These are phyloP conservation scores for Marasmius tenuissimus DNA, from an alignment of 1,284 basidiomycete genomes.

Conservation along the genomic window DNA sequence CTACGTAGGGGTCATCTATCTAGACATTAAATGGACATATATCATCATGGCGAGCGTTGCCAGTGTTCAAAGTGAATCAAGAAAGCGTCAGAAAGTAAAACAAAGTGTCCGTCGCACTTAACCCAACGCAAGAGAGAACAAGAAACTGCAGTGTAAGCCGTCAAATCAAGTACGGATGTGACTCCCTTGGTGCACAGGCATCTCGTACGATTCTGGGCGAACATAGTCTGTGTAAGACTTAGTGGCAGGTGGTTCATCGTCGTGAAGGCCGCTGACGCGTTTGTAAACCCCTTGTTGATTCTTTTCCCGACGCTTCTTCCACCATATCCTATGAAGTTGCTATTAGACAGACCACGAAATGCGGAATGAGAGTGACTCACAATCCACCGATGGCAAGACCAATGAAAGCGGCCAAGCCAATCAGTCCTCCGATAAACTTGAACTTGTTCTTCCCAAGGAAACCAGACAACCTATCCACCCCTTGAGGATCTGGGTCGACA, in stretches of 20 bases:
- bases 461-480: slow-evolving; percentile 31
- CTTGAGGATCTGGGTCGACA: slow-evolving; percentile 51
- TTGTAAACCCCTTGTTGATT: slow-evolving; percentile 23
- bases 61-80: too few species aligned
- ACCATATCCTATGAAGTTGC: slow-evolving; percentile 29
- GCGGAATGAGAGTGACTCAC: slow-evolving; percentile 28
- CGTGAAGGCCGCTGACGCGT: slow-evolving; percentile 28
- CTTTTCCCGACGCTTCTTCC: slow-evolving; percentile 32
- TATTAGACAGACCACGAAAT: neutral
- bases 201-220: slow-evolving; percentile 12
- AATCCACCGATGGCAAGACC: slow-evolving; percentile 34
- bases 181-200: slow-evolving; percentile 7
- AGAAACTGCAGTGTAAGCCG: neutral
- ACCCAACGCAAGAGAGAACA: neutral
- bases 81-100: too few species aligned
- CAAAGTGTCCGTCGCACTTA: neutral
- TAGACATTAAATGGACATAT: too few species aligned
- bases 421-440: slow-evolving; percentile 41
- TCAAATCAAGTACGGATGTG: neutral
- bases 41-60: too few species aligned
- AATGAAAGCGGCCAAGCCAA: slow-evolving; percentile 38
- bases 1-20: too few species aligned
- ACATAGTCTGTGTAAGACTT: slow-evolving; percentile 6
- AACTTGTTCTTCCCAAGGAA: slow-evolving; percentile 43
- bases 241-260: slow-evolving; percentile 16